Base-by-base conservation (phyloP, 768 basidiomycete species). In the Hericium coralloides region DNA sequence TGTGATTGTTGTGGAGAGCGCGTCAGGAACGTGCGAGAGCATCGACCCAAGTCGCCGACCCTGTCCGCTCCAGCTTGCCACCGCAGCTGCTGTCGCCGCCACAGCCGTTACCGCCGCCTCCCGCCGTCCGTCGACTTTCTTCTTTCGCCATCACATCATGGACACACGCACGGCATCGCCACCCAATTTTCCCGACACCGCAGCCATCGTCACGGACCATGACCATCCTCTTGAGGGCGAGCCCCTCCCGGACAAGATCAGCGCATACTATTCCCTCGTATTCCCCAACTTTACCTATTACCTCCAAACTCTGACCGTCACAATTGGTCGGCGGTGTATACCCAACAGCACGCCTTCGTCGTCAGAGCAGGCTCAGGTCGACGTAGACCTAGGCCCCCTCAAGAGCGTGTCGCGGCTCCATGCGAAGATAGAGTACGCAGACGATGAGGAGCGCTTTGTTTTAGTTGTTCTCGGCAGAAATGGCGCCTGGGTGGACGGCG, bases 351-450 rank as follows among this genome's bases (percentile, higher is more conserved):
- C 81, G 2, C 76, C 85, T 1, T 84, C 87, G 18, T 77, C 82
- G 10, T 70, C 79, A 3, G 84, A 87, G 47, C 69, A 68, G 47
- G 60, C 74, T 3, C 81, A 83, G 57, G 87, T 90, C 38, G 88
- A 91, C 63, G 89, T 92, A 52, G 97, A 99, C 73, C 84, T 99
- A 9, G 97, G 97, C 8, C 88, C 92, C 4, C 80, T 98, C 50
- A 98, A 98, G 82, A 95, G 92, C 60, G 94, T 99, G 54, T 98
- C 95, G n/a, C 82, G 97, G 22, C 78, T 97, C 17, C 97, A 99
- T 68, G 97, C 97, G 37, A 87, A 84, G 76, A 94, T 98, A 64
- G 92, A 91, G 69, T 97, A 91, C 66, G 92, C 95, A 75, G 86
- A 89, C 68, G 87, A 91, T 8, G 85, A 87, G 60, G 89, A 90